A percentile compares a stretch with the other conserved stretches of the same genome.
Evolutionary conservation across 208 protist genomes (phyloP).

Genomic region (Borovskyia barvae): DNA sequence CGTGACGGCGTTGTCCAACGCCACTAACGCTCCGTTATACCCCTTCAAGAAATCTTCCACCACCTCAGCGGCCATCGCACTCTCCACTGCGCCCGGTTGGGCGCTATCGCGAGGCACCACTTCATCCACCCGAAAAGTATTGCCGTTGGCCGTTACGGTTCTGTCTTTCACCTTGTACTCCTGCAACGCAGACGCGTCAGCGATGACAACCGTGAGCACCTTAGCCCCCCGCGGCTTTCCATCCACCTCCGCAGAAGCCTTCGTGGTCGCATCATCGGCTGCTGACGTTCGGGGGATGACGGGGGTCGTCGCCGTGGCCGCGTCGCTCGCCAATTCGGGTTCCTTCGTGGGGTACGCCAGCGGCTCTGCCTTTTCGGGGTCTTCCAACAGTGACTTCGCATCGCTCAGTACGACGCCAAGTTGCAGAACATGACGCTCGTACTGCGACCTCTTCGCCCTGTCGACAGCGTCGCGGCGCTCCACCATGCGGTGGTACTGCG

Average conservation of each 20-base stretch:
- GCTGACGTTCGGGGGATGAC: background rate
- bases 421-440: conserved; percentile 27
- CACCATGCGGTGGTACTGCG: conserved; percentile 22
- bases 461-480: conserved; percentile 20
- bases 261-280: background rate
- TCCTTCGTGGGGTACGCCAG: conserved; percentile 38
- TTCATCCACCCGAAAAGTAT: conserved; percentile 40
- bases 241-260: background rate
- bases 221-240: conserved; percentile 23
- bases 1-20: conserved; percentile 25
- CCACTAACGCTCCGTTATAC: conserved; percentile 49
- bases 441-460: conserved; percentile 19
- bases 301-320: background rate
- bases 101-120: conserved; percentile 21
- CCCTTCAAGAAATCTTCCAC: conserved; percentile 41
- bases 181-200: conserved; percentile 17
- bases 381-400: conserved; percentile 30
- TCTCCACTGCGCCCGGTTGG: conserved; percentile 14
- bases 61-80: conserved; percentile 23
- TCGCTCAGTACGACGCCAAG: conserved; percentile 38
- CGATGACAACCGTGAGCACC: conserved; percentile 27
- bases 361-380: conserved; percentile 33
- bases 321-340: background rate
- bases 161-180: conserved; percentile 22
- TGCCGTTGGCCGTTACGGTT: conserved; percentile 23